Conservation (phyloP, 164 flowering plant genomes). For the Annona cherimola region DNA sequence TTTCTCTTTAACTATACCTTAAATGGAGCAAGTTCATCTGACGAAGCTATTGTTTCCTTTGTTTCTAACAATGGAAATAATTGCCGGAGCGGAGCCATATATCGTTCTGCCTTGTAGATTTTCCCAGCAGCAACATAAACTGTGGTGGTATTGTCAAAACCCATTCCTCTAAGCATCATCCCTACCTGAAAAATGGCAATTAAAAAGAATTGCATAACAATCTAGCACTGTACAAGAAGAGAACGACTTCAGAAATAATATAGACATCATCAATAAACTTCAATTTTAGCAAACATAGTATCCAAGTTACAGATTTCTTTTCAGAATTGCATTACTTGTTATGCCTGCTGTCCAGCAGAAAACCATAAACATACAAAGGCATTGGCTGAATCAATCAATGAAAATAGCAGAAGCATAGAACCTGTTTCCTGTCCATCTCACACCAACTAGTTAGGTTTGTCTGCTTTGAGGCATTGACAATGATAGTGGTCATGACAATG, state of each 20-base stretch:
- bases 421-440: background rate
- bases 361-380: background rate
- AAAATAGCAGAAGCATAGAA: background rate
- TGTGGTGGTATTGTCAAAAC: slow-evolving; percentile 80
- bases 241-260: too few species aligned
- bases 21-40: slow-evolving; percentile 83
- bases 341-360: background rate
- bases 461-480: too few species aligned
- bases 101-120: slow-evolving; percentile 73
- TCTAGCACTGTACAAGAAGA: too few species aligned
- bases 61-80: slow-evolving; percentile 84
- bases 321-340: too few species aligned
- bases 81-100: slow-evolving; percentile 83
- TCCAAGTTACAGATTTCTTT: too few species aligned
- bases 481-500: background rate
- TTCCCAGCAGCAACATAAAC: slow-evolving; percentile 89
- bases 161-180: slow-evolving; percentile 99
- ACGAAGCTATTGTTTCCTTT: slow-evolving; percentile 73
- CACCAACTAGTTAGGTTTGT: background rate
- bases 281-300: too few species aligned
- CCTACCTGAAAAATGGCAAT: slow-evolving; percentile 56
- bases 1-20: slow-evolving; percentile 34
- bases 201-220: background rate
- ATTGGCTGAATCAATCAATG: background rate
- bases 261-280: too few species aligned